Base-by-base conservation (phyloP, 345 rosid species). In the Erodium maritimum region DNA sequence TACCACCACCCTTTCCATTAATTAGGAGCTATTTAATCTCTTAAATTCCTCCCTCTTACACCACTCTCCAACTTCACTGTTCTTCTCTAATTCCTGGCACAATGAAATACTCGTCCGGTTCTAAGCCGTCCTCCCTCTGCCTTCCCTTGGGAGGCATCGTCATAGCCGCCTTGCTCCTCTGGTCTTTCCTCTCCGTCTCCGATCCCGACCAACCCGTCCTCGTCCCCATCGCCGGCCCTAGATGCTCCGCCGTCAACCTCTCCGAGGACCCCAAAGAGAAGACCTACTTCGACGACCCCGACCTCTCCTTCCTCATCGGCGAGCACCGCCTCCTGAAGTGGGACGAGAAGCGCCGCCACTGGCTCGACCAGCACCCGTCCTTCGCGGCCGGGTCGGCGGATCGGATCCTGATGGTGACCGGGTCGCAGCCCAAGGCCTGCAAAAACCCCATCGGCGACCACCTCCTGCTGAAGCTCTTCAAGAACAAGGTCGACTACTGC, bases 401-500 rank as follows among this genome's bases (percentile, higher is more conserved):
- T 20, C 77, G 94, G 19, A 77, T 88, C 20, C 73, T 93, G 53
- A 60, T 93, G 63, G 77, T 93, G 23, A 86, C 99, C 5, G 99
- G 99, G 0, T 89, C 99, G 21, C 97, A 93, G 75, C 69, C 93
- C 9, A 61, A 65, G 21, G 87, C 98, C 16, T 91, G 98, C 68
- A 73, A 70, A 79, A 91, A 91, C 52, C 85, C 88, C 9, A 75
- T 80, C n/a, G 98, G 98, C 5, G 98, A 91, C 53, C 95, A 91
- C 69, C 63, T 91, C 4, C 77, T 88, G 23, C 61, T 91, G 18
- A 67, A 95, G 21, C 79, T 79, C 52, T 91, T 91, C 54, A 91
- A 89, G 69, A 91, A 91, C 69, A 91, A 91, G 66, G 98, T 91
- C 13, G 96, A 91, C 50, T 88, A 91, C 75, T 83, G 93, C 57